Base-by-base conservation (phyloP, 1,284 basidiomycete species). In the Austroboletus novae-zelandiae region DNA sequence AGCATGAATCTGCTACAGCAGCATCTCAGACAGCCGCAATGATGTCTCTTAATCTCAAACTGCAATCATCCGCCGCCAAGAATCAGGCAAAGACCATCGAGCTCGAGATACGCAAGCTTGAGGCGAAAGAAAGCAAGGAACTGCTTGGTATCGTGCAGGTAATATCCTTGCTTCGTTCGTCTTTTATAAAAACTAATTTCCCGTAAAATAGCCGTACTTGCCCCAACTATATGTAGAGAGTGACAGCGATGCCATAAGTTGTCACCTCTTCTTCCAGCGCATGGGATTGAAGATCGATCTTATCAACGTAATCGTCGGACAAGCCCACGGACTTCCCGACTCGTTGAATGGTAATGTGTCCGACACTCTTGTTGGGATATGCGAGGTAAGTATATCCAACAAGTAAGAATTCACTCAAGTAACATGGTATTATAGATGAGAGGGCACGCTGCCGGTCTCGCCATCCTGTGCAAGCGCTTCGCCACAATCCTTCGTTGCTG, bases 231-330 rank as follows among this genome's bases (percentile, higher is more conserved):
- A 94, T 64, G 79, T 91, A 46, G 91, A 96, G 60, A 82, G 80
- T 20, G 94, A 97, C 66, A 83, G 78, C 54, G 91, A 94, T 59
- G 89, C 94, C 1, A 91, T 91, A 4, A 86, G 80, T 52, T 89
- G 90, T 56, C 90, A 95, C 58, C 73, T 98, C 53, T 92, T 95
- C 78, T 95, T 98, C 84, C 85, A 87, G 59, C 84, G 94, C 9
- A 69, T 97, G 55, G 86, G 85, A 0, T 76, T 79, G 61, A 98
- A 98, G 70, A 77, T 90, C 18, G 91, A 95, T 59, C 76, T 96
- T 45, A 85, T 98, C 67, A 90, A 87, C 60, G 79, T 71, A 11
- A 80, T 91, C 48, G 84, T 94, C 36, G 90, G 88, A 5, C 85
- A 92, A 57, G 79, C 82, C 9, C 89, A 97, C 61, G 82, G 83